Base-by-base conservation (phyloP, 495 filamentous ascomycete species). In the Penicillium cosmopolitanum region DNA sequence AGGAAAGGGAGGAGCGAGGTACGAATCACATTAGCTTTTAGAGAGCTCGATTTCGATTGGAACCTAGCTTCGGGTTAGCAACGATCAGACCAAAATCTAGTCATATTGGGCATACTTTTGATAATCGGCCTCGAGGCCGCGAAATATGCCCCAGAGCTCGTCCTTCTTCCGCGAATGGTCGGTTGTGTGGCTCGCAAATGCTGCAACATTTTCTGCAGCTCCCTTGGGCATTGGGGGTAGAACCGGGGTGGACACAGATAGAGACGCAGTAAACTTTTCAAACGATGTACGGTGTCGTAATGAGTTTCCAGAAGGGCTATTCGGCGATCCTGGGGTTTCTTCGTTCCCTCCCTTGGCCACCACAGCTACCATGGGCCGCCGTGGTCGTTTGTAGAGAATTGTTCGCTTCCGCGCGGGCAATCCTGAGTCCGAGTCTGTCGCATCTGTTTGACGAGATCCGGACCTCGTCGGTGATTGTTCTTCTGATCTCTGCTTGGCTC, bases 81-180 rank as follows among this genome's bases (percentile, higher is more conserved):
- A 57, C 53, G 23, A 33, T 5, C 23, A n/a, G 4, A 31, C 12
- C 6, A 34, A 40, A 18, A 21, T 33, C 18, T 28, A 7, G 28
- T 12, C 42, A 15, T 12, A 35, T 13, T 9, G 35, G n/a, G 71
- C 78, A 64, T 67, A 95, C 79, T 88, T 93, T 62, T 88, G 82
- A 68, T 84, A 95, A 62, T 97, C 96, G 25, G 82, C 82, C 62
- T 98, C 95, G 10, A 98, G 77, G 13, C 79, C 82, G 31, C 89
- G 87, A 63, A 97, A 98, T 31, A 87, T 81, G 13, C 81, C 86
- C 93, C 92, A 97, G n/a, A 98, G 80, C 57, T 94, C 91, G 71
- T 98, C 95, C 65, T 88, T 88, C 58, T 84, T 87, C 35, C 84
- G 77, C 16, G 77, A 67, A 38, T 68, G 55, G 33, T 85, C 81